Evolutionary conservation across 306 rosid species (phyloP).

Genomic region (Pyrus betulifolia): DNA sequence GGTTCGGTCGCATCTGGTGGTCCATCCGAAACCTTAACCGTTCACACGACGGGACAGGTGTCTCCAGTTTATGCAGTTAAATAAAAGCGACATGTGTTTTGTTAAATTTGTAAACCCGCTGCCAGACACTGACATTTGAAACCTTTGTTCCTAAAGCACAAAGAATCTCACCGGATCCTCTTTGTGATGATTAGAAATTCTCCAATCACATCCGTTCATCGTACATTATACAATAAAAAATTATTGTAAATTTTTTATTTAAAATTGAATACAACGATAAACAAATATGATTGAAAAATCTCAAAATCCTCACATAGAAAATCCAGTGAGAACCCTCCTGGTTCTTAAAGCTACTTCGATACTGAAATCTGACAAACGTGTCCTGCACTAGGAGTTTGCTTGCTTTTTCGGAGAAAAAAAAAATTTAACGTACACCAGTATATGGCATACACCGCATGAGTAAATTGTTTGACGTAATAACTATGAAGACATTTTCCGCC

Average conservation of each 20-base stretch:
- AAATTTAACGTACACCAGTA: too few species aligned
- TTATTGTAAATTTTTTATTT: too few species aligned
- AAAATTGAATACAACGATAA: too few species aligned
- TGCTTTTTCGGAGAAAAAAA: background rate
- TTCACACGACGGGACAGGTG: background rate
- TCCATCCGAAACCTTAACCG: background rate
- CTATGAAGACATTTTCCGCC: background rate
- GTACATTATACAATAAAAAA: too few species aligned
- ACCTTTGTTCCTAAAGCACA: background rate
- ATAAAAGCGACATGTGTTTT: background rate
- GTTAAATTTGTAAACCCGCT: background rate
- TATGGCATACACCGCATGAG: background rate
- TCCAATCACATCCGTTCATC: too few species aligned
- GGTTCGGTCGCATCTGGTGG: background rate
- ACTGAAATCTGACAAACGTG: background rate
- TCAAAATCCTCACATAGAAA: too few species aligned
- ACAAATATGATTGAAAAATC: too few species aligned
- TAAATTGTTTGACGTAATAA: too few species aligned
- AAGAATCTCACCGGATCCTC: too few species aligned
- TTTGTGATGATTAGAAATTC: too few species aligned
- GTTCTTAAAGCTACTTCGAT: too few species aligned
- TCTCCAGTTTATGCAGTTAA: background rate
- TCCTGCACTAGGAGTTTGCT: background rate
- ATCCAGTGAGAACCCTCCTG: too few species aligned
- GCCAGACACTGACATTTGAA: background rate